Base-by-base conservation (phyloP, 164 flowering plant species). In the Umbilicus rupestris region DNA sequence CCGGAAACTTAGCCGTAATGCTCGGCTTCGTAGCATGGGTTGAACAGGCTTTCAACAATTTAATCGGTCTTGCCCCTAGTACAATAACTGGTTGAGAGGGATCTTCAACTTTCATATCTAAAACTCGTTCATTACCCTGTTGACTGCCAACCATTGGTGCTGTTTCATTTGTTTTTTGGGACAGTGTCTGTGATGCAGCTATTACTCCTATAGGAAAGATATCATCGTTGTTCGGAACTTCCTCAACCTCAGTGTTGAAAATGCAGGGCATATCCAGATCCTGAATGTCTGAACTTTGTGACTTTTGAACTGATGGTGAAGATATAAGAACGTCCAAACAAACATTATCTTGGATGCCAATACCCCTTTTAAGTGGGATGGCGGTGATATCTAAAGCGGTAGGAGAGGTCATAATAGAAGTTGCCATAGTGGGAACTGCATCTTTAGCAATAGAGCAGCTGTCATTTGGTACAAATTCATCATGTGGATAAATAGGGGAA, bases 221-320 rank as follows among this genome's bases (percentile, higher is more conserved):
- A 70, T 83, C 81, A 75, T 85, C 87, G 73, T 89, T 89, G 82
- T 71, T 66, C 24, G 98, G 98, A 65, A 90, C 79, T 19, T 86
- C 89, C n/a, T 75, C 78, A 68, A 87, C 90, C 72, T 88, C 96
- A 20, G 76, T 77, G 76, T 83, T 92, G 64, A 92, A 75, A 19
- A 66, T 37, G 74, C 98, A 92, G 73, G 50, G 65, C 64, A 81
- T 78, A 49, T 73, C 63, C 57, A 73, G 82, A 58, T 77, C 70
- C 35, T 7, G 41, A 8, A 14, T 55, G 64, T 83, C 81, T 47
- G 73, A 82, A 49, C 70, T 68, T 62, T 45, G 33, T 66, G 74
- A 63, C 65, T 73, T 66, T 44, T 67, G 19, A 28, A 55, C 64
- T 44, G 75, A 49, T 59, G 74, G 70, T 60, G 79, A 64, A 29